These are phyloP conservation scores for Penicillium coprophilum DNA, from an alignment of 495 filamentous ascomycete species.

Conservation along the genomic window DNA sequence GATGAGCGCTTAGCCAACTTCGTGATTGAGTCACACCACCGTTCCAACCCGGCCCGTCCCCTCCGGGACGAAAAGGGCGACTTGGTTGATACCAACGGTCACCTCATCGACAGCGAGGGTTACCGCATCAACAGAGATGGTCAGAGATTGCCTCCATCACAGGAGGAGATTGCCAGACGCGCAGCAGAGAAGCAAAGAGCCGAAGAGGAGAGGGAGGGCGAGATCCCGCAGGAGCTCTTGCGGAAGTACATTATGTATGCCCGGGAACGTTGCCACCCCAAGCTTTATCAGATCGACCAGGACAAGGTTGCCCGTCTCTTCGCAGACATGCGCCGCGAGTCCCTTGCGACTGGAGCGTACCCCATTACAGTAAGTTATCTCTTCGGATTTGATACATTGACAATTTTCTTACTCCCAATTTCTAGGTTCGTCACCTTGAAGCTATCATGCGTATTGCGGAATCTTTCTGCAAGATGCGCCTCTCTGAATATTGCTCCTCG, in stretches of 20 bases:
- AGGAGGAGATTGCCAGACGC: slow-evolving; percentile 39
- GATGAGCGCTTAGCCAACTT: slow-evolving; percentile 94
- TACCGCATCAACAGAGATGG: slow-evolving; percentile 43
- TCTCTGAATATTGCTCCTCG: slow-evolving; percentile 86
- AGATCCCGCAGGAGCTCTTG: slow-evolving; percentile 88
- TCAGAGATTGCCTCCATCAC: slow-evolving; percentile 34
- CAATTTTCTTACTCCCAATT: slow-evolving; percentile 11
- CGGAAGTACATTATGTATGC: slow-evolving; percentile 98
- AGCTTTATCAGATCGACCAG: slow-evolving; percentile 96
- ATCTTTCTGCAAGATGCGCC: slow-evolving; percentile 91
- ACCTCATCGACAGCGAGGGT: slow-evolving; percentile 48
- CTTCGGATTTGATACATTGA: not conserved
- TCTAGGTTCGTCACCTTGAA: slow-evolving; percentile 94
- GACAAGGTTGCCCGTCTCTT: slow-evolving; percentile 95
- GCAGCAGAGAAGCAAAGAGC: slow-evolving; percentile 42
- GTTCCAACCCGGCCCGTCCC: slow-evolving; percentile 72
- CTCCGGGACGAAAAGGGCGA: slow-evolving; percentile 55
- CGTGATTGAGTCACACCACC: slow-evolving; percentile 88
- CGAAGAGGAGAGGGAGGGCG: slow-evolving; percentile 64
- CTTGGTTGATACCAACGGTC: slow-evolving; percentile 62
- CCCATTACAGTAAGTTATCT: slow-evolving; percentile 82
- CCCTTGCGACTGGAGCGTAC: slow-evolving; percentile 89
- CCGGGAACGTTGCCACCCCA: slow-evolving; percentile 83
- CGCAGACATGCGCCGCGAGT: slow-evolving; percentile 93
- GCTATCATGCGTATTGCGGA: slow-evolving; percentile 94